phyloP scores from a whole-genome alignment of 495 filamentous ascomycete species.

The Ascobolus immersus region DNA sequence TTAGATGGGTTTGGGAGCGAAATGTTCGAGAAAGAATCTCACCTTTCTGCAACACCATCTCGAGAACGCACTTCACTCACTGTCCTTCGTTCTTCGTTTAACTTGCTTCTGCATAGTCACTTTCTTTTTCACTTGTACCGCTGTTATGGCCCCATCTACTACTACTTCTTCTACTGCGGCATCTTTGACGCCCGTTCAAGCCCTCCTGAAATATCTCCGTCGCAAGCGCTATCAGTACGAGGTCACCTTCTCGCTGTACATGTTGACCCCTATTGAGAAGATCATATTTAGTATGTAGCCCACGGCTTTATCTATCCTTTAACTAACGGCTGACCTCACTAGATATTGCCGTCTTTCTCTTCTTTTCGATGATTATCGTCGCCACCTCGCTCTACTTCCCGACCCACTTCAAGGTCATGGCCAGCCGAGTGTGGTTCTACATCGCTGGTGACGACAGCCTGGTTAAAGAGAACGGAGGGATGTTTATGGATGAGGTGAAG shows the following conservation, averaged over 20 bases:
- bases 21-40: no score
- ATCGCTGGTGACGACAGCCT: constrained; percentile 47
- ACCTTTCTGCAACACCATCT: no score
- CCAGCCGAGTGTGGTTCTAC: constrained; percentile 77
- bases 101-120: no score
- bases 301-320: neutral
- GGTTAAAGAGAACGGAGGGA: constrained; percentile 2
- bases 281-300: constrained; percentile 52
- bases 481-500: neutral
- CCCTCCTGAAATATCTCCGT: no score
- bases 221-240: constrained; percentile 71
- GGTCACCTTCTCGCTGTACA: constrained; percentile 63
- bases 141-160: no score
- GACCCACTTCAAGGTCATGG: constrained; percentile 54
- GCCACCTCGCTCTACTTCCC: constrained; percentile 79
- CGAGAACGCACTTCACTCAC: no score
- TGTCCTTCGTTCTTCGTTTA: no score
- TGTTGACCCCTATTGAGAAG: constrained; percentile 62
- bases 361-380: constrained; percentile 59
- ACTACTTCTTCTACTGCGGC: no score
- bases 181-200: no score
- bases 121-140: no score
- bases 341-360: constrained; percentile 82
- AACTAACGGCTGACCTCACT: neutral
- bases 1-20: no score